These are phyloP conservation scores for Sophora flavescens DNA, from an alignment of 306 rosid species.

Conservation along the genomic window DNA sequence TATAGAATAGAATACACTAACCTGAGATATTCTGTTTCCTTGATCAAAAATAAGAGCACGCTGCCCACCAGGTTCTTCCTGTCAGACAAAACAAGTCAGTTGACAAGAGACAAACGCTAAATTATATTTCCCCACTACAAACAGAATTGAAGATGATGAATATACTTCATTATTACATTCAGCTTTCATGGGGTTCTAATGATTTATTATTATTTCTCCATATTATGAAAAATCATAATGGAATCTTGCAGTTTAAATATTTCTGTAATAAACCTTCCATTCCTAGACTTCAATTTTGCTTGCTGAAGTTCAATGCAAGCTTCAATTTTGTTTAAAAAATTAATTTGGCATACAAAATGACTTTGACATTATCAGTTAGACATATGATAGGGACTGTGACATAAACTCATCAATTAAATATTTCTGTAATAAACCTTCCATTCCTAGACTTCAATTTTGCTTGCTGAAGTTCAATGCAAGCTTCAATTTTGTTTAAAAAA, in stretches of 20 bases:
- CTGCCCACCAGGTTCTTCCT: constrained; percentile 99
- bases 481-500: no score
- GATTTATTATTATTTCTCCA: neutral
- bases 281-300: neutral
- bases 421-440: no score
- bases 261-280: constrained; percentile 4
- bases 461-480: no score
- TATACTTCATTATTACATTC: constrained; percentile 1
- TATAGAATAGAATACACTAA: constrained; percentile 38
- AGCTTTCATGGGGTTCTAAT: neutral
- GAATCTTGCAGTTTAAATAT: neutral
- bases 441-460: no score
- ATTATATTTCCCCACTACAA: constrained; percentile 25
- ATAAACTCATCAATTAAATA: no score
- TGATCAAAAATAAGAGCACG: constrained; percentile 95
- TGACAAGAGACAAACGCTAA: constrained; percentile 2
- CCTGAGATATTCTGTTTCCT: constrained; percentile 98
- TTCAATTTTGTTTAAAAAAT: neutral
- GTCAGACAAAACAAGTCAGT: constrained; percentile 43
- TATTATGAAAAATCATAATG: constrained; percentile 2
- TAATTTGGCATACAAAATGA: neutral
- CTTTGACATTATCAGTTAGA: neutral
- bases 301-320: neutral
- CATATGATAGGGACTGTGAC: no score
- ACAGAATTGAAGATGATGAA: constrained; percentile 10